A percentile compares a stretch with the other conserved stretches of the same genome.
These are phyloP conservation scores for Priceomyces haplophilus DNA, from an alignment of 805 yeast genomes.

Conservation along the genomic window DNA sequence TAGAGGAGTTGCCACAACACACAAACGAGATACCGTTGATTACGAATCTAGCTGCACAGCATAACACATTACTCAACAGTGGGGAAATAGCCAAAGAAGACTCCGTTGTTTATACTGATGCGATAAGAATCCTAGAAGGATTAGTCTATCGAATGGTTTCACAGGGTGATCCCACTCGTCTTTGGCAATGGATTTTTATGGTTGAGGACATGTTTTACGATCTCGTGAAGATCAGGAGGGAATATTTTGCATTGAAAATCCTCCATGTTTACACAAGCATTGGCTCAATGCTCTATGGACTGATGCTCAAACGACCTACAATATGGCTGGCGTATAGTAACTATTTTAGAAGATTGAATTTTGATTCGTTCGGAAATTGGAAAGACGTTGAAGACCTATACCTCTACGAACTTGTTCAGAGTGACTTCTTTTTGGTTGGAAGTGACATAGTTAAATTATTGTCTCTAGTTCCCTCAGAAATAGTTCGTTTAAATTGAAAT, in stretches of 20 bases:
- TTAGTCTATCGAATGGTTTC: conserved; percentile 13
- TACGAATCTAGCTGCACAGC: conserved; percentile 3
- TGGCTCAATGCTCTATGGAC: neutral
- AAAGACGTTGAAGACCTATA: conserved; percentile 9
- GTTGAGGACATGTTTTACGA: conserved; percentile 14
- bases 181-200: conserved; percentile 27
- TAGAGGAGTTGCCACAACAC: neutral
- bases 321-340: conserved; percentile 22
- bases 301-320: neutral
- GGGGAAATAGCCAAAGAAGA: neutral
- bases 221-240: conserved; percentile 14
- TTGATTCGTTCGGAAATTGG: conserved; percentile 11
- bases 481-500: neutral
- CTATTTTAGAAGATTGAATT: conserved; percentile 15
- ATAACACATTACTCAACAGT: neutral
- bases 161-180: conserved; percentile 20
- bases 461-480: neutral
- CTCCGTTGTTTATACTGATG: conserved; percentile 1
- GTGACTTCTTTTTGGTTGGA: neutral
- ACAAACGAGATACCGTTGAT: conserved; percentile 5
- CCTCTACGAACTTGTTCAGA: neutral
- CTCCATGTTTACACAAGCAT: conserved; percentile 7
- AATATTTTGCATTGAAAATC: conserved; percentile 22
- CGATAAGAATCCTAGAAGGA: conserved; percentile 14
- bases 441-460: neutral